Evolutionary conservation across 148 eudicot genomes (phyloP).

Genomic region (Rhododendron vialii): DNA sequence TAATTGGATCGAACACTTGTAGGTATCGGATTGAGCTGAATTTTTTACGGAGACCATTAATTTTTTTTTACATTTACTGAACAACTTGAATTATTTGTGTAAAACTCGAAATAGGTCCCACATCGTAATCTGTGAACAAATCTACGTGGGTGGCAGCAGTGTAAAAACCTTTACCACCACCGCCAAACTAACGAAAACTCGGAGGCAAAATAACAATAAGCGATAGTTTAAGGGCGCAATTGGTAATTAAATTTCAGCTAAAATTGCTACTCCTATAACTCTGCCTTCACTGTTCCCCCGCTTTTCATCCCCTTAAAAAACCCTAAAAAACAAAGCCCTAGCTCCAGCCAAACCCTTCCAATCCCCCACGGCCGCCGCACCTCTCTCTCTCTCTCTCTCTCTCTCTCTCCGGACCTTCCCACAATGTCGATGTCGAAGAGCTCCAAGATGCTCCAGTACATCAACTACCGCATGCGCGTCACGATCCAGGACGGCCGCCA

Average conservation of each 20-base stretch:
- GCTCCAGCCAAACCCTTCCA: not conserved
- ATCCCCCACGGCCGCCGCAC: not conserved
- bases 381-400: not conserved
- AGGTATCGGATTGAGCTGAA: too few species aligned
- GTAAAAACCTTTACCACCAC: too few species aligned
- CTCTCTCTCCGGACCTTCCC: not conserved
- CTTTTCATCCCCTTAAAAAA: not conserved
- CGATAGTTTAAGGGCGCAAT: not conserved
- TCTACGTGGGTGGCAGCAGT: too few species aligned
- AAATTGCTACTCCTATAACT: not conserved
- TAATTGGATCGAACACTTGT: too few species aligned
- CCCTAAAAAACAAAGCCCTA: not conserved
- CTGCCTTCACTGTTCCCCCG: not conserved
- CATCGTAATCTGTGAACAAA: too few species aligned
- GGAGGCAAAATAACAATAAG: not conserved
- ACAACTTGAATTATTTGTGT: too few species aligned
- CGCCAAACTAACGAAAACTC: too few species aligned
- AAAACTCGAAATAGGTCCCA: too few species aligned
- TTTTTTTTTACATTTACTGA: too few species aligned
- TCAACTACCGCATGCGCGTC: constrained; percentile 92
- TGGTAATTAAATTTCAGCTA: not conserved
- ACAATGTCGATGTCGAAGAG: constrained; percentile 96
- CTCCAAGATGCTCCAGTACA: constrained; percentile 94
- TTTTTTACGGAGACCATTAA: too few species aligned
- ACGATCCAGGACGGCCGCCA: constrained; percentile 95